phyloP scores from a whole-genome alignment of 768 basidiomycete genomes.

The Rhodotorula diobovata region DNA sequence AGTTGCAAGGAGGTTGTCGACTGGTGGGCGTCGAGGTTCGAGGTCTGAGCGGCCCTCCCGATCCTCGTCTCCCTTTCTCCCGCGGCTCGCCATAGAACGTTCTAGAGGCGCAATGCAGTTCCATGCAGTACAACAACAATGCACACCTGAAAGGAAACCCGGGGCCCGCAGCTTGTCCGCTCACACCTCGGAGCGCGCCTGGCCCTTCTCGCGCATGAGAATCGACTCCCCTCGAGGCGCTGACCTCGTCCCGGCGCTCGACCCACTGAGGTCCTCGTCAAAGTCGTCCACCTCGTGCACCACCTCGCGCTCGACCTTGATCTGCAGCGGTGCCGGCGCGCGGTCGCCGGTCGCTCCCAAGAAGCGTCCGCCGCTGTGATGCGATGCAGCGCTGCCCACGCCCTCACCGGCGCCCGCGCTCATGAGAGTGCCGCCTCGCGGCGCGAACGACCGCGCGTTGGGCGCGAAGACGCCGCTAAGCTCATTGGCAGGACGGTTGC shows the following conservation, averaged over 20 bases:
- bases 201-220: neutral
- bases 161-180: too few relatives aligned
- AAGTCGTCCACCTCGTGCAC: neutral
- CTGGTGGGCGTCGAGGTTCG: constrained; percentile 26
- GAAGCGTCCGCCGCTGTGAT: too few relatives aligned
- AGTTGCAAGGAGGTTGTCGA: constrained; percentile 27
- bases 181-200: neutral
- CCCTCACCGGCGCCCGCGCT: neutral
- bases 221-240: neutral
- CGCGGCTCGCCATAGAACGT: too few relatives aligned
- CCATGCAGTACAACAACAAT: neutral
- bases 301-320: neutral
- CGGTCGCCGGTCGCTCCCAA: too few relatives aligned
- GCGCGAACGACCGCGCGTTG: neutral
- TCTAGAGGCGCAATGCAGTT: neutral
- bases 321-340: neutral
- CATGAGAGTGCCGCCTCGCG: neutral
- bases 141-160: neutral
- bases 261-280: neutral
- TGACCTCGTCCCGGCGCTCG: neutral
- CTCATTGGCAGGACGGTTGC: neutral
- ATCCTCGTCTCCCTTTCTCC: too few relatives aligned
- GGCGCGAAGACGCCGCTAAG: neutral
- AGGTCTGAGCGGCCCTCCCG: neutral
- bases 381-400: too few relatives aligned